Evolutionary conservation across 1,284 basidiomycete genomes (phyloP).

Genomic region (Naganishia liquefaciens): DNA sequence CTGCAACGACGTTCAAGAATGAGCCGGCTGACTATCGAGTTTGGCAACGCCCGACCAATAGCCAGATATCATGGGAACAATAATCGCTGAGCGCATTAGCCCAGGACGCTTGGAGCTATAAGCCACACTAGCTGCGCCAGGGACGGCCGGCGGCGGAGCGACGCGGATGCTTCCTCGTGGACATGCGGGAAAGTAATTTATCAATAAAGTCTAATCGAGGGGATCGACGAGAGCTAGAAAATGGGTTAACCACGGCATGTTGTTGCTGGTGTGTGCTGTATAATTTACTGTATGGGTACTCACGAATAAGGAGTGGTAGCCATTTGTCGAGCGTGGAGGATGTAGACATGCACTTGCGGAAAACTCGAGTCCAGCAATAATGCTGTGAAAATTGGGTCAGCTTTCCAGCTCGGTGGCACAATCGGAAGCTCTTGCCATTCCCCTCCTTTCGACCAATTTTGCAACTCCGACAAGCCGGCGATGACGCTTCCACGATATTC

Average conservation of each 20-base stretch:
- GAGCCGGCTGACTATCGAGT: no score
- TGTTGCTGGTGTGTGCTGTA: no score
- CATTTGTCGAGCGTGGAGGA: no score
- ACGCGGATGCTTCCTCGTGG: no score
- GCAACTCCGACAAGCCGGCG: not conserved
- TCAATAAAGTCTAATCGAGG: slow-evolving; percentile 15
- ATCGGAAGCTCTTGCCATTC: not conserved
- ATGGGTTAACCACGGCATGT: slow-evolving; percentile 14
- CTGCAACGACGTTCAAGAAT: no score
- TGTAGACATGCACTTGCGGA: no score
- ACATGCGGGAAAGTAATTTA: not conserved
- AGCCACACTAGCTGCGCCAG: slow-evolving; percentile 11
- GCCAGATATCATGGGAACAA: slow-evolving; percentile 2
- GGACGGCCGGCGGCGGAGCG: not conserved
- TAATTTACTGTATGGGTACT: no score
- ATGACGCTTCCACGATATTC: no score
- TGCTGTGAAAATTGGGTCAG: no score
- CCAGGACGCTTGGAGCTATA: not conserved
- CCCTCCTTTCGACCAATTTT: not conserved
- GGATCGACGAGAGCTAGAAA: slow-evolving; percentile 13
- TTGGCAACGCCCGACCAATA: not conserved
- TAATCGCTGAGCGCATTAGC: not conserved
- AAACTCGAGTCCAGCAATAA: no score
- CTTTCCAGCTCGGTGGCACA: not conserved
- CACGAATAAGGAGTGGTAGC: no score